Conservation (phyloP, 78 protist genomes). For the slime mould (Dictyostelium discoideum) region DNA sequence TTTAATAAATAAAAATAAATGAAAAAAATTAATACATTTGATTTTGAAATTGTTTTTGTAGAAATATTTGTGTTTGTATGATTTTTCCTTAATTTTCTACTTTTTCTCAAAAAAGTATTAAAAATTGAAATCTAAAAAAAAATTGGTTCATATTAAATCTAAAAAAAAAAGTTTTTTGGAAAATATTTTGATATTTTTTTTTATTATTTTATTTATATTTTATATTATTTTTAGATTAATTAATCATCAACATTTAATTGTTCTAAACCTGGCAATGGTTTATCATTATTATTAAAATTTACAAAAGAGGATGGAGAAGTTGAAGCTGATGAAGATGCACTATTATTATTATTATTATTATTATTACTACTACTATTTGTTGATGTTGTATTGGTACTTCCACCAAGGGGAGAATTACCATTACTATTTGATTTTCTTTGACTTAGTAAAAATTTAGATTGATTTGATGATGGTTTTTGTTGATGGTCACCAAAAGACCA, state of each 20-base stretch:
- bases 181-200: too few relatives aligned
- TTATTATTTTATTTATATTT: neutral
- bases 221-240: neutral
- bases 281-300: neutral
- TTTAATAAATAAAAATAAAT: too few relatives aligned
- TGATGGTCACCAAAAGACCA: constrained; percentile 1
- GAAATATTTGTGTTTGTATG: too few relatives aligned
- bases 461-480: neutral
- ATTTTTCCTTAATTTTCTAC: too few relatives aligned
- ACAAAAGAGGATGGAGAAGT: neutral
- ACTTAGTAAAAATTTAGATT: neutral
- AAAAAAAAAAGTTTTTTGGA: too few relatives aligned
- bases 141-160: too few relatives aligned
- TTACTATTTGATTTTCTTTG: constrained; percentile 15
- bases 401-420: neutral
- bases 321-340: neutral
- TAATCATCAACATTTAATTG: neutral
- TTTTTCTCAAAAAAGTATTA: too few relatives aligned
- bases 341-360: neutral
- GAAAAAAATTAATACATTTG: too few relatives aligned
- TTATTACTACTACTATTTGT: neutral
- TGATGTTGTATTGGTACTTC: neutral
- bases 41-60: neutral
- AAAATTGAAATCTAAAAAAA: too few relatives aligned
- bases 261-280: neutral